Evolutionary conservation across 1,284 basidiomycete species (phyloP).

Genomic region (Microbotryum intermedium): DNA sequence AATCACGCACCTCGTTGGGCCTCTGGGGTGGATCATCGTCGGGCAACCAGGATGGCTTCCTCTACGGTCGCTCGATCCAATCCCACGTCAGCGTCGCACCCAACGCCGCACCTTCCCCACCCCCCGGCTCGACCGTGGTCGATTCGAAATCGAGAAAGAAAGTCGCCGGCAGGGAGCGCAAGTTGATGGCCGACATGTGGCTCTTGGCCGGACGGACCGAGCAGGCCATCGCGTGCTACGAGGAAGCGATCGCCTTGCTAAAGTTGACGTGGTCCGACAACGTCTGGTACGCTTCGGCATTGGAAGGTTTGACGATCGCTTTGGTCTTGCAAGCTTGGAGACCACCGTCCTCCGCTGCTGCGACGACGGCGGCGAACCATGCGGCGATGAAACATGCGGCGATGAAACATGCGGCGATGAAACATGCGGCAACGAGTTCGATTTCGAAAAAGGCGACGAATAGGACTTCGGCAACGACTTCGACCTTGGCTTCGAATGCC

Average conservation of each 20-base stretch:
- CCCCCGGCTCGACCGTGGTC: slow-evolving; percentile 16
- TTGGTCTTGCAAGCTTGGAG: slow-evolving; percentile 22
- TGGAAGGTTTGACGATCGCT: slow-evolving; percentile 62
- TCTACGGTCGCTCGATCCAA: slow-evolving; percentile 19
- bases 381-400: not conserved
- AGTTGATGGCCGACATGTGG: slow-evolving; percentile 80
- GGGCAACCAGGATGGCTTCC: slow-evolving; percentile 21
- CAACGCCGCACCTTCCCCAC: slow-evolving; percentile 10
- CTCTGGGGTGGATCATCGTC: slow-evolving; percentile 13
- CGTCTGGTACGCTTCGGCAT: slow-evolving; percentile 74
- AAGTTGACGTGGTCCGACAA: slow-evolving; percentile 58
- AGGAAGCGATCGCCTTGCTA: slow-evolving; percentile 65
- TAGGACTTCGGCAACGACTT: slow-evolving; percentile 2
- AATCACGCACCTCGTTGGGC: slow-evolving; percentile 18
- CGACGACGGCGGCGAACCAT: too few relatives aligned
- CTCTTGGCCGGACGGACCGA: slow-evolving; percentile 68
- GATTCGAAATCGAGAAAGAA: slow-evolving; percentile 24
- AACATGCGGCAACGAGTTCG: not conserved
- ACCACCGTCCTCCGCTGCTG: slow-evolving; percentile 1
- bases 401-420: not conserved
- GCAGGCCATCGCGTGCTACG: slow-evolving; percentile 75
- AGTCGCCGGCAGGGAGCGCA: slow-evolving; percentile 58
- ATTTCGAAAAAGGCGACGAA: not conserved
- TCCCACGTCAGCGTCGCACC: slow-evolving; percentile 14
- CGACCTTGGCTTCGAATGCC: not conserved